phyloP scores from a whole-genome alignment of 805 yeast genomes.

The Ogataea corticis region DNA sequence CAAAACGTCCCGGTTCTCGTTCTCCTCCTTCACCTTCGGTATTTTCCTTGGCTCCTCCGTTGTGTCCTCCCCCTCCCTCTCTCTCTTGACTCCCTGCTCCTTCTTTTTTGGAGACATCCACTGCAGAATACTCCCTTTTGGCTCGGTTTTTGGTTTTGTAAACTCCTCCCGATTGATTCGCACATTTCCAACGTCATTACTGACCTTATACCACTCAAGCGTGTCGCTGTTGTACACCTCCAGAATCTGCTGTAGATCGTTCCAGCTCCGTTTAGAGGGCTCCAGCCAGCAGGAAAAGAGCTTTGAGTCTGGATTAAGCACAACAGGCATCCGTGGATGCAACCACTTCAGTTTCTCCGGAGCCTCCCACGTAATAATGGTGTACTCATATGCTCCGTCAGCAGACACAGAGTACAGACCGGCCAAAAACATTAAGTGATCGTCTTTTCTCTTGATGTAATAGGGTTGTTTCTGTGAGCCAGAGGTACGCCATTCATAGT shows the following conservation, averaged over 20 bases:
- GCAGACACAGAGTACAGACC: slow-evolving; percentile 44
- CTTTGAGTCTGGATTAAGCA: slow-evolving; percentile 57
- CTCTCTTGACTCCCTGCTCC: neutral
- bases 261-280: slow-evolving; percentile 39
- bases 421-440: slow-evolving; percentile 62
- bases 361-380: slow-evolving; percentile 76
- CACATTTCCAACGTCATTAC: slow-evolving; percentile 63
- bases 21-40: neutral
- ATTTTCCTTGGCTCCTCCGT: neutral
- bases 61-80: neutral
- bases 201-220: slow-evolving; percentile 58
- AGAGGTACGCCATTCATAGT: slow-evolving; percentile 71
- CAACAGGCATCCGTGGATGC: slow-evolving; percentile 78
- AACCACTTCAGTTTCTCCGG: slow-evolving; percentile 62
- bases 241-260: slow-evolving; percentile 41
- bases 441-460: slow-evolving; percentile 56
- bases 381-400: slow-evolving; percentile 48
- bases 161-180: slow-evolving; percentile 46
- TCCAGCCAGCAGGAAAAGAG: slow-evolving; percentile 68
- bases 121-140: slow-evolving; percentile 1
- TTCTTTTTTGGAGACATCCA: slow-evolving; percentile 6
- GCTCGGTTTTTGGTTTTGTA: slow-evolving; percentile 25
- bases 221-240: slow-evolving; percentile 36
- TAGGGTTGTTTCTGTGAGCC: slow-evolving; percentile 54
- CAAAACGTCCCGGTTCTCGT: slow-evolving; percentile 2